These are phyloP conservation scores for Aspergillus biplanus DNA, from an alignment of 495 filamentous ascomycete genomes.

Conservation along the genomic window DNA sequence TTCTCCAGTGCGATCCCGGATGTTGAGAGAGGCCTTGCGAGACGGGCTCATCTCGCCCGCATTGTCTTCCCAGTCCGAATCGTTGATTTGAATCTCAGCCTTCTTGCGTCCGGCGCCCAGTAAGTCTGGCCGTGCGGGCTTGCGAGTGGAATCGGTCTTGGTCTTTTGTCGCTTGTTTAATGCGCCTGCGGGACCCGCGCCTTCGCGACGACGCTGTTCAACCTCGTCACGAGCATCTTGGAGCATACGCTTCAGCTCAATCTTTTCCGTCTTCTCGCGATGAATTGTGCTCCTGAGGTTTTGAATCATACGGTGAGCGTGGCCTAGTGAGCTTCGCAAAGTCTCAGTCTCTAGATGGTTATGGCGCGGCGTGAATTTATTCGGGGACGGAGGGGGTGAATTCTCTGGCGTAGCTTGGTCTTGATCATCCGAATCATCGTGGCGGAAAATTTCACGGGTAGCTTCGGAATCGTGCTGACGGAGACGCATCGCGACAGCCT, in stretches of 20 bases:
- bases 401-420: slow-evolving; percentile 82
- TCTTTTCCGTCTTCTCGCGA: slow-evolving; percentile 96
- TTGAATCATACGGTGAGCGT: slow-evolving; percentile 95
- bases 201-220: slow-evolving; percentile 71
- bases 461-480: slow-evolving; percentile 66
- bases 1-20: slow-evolving; percentile 25
- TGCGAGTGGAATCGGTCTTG: slow-evolving; percentile 74
- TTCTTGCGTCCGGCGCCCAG: slow-evolving; percentile 77
- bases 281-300: slow-evolving; percentile 92
- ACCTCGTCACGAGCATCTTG: slow-evolving; percentile 95
- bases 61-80: slow-evolving; percentile 92
- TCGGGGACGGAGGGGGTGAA: slow-evolving; percentile 86
- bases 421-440: slow-evolving; percentile 64
- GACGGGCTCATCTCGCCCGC: slow-evolving; percentile 55
- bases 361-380: slow-evolving; percentile 89
- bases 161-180: slow-evolving; percentile 69
- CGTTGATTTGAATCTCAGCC: slow-evolving; percentile 73
- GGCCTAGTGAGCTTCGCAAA: slow-evolving; percentile 86
- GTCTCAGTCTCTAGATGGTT: slow-evolving; percentile 91
- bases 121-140: slow-evolving; percentile 69
- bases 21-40: slow-evolving; percentile 29
- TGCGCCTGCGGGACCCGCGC: slow-evolving; percentile 42
- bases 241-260: slow-evolving; percentile 92
- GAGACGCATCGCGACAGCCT: slow-evolving; percentile 72
- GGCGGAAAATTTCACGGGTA: slow-evolving; percentile 57